Conservation (phyloP, 2,329 filamentous ascomycete genomes). For the Shiraia bambusicola region DNA sequence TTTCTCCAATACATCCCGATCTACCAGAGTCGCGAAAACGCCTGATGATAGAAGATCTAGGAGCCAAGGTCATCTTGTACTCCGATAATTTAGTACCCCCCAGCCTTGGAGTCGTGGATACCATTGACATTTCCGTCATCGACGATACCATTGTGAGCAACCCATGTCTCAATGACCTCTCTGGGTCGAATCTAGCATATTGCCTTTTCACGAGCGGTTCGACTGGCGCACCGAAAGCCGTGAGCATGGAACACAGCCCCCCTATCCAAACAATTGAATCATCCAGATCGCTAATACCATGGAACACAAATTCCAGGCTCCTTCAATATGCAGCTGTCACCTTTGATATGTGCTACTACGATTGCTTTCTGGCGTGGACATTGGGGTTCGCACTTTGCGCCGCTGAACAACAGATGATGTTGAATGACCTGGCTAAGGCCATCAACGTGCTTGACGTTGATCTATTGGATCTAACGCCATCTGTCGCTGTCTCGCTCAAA, state of each 20-base stretch:
- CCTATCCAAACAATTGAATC: constrained; percentile 47
- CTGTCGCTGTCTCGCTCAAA: constrained; percentile 42
- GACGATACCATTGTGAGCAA: constrained; percentile 16
- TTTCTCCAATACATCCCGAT: constrained; percentile 40
- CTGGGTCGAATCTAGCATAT: constrained; percentile 41
- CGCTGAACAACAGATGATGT: constrained; percentile 41
- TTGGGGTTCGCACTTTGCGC: constrained; percentile 48
- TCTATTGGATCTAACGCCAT: constrained; percentile 48
- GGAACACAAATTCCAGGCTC: constrained; percentile 41
- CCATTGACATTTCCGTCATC: constrained; percentile 22
- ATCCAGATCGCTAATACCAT: constrained; percentile 44
- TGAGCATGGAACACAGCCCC: constrained; percentile 46
- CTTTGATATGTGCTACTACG: constrained; percentile 52
- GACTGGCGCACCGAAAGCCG: constrained; percentile 48
- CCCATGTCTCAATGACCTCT: constrained; percentile 29
- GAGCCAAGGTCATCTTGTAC: constrained; percentile 32
- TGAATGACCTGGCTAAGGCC: constrained; percentile 40
- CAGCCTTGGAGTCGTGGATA: constrained; percentile 1
- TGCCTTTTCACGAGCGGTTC: constrained; percentile 50
- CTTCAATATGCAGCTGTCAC: constrained; percentile 48
- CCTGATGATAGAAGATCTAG: constrained; percentile 40
- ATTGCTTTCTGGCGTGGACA: constrained; percentile 50
- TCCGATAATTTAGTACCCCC: neutral
- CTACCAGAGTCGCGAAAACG: constrained; percentile 38
- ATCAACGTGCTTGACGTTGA: constrained; percentile 41